Percentiles rank a stretch among this genome's conserved stretches.
Evolutionary conservation across 2,329 filamentous ascomycete genomes (phyloP).

Genomic region (Alternaria ventricosa): DNA sequence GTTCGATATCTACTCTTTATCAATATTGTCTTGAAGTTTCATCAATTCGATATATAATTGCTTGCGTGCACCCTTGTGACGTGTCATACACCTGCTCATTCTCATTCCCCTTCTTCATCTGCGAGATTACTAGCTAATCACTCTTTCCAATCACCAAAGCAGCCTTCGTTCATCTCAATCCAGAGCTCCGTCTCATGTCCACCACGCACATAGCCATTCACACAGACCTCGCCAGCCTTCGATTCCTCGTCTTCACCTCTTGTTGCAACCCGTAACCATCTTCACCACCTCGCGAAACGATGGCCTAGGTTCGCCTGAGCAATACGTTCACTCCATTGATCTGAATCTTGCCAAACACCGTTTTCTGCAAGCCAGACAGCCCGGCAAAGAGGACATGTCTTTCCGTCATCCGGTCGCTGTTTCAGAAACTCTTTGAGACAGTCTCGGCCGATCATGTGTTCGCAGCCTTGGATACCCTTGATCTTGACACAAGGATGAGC

Average conservation of each 20-base stretch:
- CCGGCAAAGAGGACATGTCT: background rate
- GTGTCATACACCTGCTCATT: background rate
- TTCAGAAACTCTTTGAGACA: background rate
- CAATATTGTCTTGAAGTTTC: too few relatives aligned
- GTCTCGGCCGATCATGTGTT: background rate
- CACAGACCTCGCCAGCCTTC: background rate
- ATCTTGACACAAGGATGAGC: background rate
- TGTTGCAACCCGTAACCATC: accelerated
- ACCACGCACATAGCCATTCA: accelerated
- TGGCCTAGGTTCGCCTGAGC: background rate
- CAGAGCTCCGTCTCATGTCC: background rate
- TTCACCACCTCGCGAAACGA: background rate
- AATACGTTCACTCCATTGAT: background rate
- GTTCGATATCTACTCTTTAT: too few relatives aligned
- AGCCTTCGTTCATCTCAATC: background rate
- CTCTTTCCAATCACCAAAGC: background rate
- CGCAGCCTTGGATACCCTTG: background rate
- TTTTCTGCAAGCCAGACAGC: background rate
- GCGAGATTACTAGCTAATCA: background rate
- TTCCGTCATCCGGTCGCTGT: background rate
- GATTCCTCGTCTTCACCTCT: background rate
- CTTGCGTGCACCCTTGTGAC: too few relatives aligned
- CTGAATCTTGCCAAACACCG: background rate
- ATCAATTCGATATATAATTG: too few relatives aligned
- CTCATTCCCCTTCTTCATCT: background rate